These are phyloP conservation scores for Tetrastigma voinierianum DNA, from an alignment of 164 flowering plant species.

Conservation along the genomic window DNA sequence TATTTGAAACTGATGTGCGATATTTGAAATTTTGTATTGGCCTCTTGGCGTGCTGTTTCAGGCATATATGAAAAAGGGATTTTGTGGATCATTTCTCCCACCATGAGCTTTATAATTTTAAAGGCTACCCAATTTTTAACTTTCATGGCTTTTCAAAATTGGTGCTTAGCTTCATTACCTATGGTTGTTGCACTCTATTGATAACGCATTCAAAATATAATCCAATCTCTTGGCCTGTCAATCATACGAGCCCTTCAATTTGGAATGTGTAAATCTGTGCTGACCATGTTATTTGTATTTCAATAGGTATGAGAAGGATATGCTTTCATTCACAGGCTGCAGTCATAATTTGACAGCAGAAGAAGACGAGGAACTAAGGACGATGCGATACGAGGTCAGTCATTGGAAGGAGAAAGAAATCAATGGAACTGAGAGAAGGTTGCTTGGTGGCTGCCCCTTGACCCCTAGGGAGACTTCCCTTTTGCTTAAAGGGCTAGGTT, in stretches of 20 bases:
- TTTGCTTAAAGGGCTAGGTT: slow-evolving; percentile 76
- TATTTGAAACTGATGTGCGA: too few species aligned
- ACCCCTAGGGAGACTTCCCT: slow-evolving; percentile 95
- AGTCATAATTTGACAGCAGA: slow-evolving; percentile 79
- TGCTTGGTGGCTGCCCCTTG: slow-evolving; percentile 91
- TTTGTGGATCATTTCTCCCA: too few species aligned
- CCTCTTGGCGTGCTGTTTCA: too few species aligned
- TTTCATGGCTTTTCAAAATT: not conserved
- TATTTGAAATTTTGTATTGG: too few species aligned
- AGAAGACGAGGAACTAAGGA: slow-evolving; percentile 80
- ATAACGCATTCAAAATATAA: not conserved
- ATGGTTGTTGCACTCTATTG: not conserved
- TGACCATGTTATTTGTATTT: not conserved
- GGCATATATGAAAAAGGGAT: too few species aligned
- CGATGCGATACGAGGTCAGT: slow-evolving; percentile 80
- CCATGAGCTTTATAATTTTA: too few species aligned
- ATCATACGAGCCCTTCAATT: not conserved
- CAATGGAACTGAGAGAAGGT: slow-evolving; percentile 79
- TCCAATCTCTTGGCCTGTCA: not conserved
- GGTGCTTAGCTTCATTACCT: not conserved
- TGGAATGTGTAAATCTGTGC: not conserved
- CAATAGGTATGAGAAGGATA: slow-evolving; percentile 93
- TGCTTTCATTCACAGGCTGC: slow-evolving; percentile 99
- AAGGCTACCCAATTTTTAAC: too few species aligned
- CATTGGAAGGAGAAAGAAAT: slow-evolving; percentile 99